phyloP scores from a whole-genome alignment of 1,284 basidiomycete species.

The Amylostereum chailletii region DNA sequence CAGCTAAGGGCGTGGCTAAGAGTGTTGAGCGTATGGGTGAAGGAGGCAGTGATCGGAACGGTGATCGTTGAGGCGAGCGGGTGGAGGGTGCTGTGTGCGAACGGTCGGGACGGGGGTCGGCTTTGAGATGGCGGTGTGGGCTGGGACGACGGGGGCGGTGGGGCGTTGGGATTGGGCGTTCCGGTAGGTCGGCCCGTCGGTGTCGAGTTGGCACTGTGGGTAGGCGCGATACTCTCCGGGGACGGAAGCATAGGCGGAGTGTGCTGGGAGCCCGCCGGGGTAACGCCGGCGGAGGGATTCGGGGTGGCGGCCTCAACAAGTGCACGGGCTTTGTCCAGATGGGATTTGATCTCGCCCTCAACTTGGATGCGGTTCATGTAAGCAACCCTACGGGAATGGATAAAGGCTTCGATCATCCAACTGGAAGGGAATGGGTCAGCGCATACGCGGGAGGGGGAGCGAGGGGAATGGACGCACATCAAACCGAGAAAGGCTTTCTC shows the following conservation, averaged over 20 bases:
- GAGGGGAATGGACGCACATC: constrained; percentile 45
- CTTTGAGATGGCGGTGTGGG: constrained; percentile 7
- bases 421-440: constrained; percentile 33
- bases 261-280: constrained; percentile 31
- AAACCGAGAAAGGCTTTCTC: constrained; percentile 68
- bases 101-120: constrained; percentile 5
- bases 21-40: constrained; percentile 36
- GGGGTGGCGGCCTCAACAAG: constrained; percentile 11
- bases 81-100: constrained; percentile 3
- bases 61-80: constrained; percentile 12
- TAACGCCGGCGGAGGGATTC: constrained; percentile 22
- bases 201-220: constrained; percentile 66
- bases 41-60: constrained; percentile 17
- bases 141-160: constrained; percentile 5
- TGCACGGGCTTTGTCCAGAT: constrained; percentile 9
- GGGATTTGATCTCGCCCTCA: constrained; percentile 15
- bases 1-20: constrained; percentile 34
- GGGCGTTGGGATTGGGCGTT: constrained; percentile 11
- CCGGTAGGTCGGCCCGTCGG: constrained; percentile 35
- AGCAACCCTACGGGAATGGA: constrained; percentile 49
- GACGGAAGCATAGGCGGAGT: constrained; percentile 69
- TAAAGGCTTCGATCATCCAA: constrained; percentile 66
- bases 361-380: constrained; percentile 25
- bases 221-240: constrained; percentile 54
- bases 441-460: constrained; percentile 14